Evolutionary conservation across 1,284 basidiomycete genomes (phyloP).

Genomic region (Ganoderma leucocontextum): DNA sequence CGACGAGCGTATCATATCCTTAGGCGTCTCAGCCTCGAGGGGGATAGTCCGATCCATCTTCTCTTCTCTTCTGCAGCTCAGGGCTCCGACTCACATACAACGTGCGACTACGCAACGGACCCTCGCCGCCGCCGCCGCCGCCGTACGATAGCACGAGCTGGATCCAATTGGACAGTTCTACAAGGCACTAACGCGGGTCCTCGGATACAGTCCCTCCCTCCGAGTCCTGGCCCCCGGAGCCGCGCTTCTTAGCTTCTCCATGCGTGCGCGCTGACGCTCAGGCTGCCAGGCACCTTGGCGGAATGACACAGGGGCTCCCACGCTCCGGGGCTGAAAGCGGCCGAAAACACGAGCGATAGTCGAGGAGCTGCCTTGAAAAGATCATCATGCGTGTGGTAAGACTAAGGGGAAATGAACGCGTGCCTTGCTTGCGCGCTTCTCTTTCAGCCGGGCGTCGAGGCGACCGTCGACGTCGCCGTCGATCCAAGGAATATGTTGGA

Average conservation of each 20-base stretch:
- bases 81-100: background rate
- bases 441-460: background rate
- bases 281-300: background rate
- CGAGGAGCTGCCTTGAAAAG: background rate
- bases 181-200: background rate
- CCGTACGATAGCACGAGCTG: background rate
- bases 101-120: background rate
- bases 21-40: background rate
- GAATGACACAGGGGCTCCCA: background rate
- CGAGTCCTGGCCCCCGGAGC: background rate
- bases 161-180: background rate
- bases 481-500: background rate
- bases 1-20: slow-evolving; percentile 1
- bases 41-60: background rate
- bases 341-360: background rate
- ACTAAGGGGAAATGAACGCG: background rate
- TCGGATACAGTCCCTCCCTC: background rate
- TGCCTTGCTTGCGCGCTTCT: background rate
- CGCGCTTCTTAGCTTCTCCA: background rate
- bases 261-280: background rate
- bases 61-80: no score
- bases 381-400: background rate
- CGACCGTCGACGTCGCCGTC: background rate
- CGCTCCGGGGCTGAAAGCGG: background rate
- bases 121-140: slow-evolving; percentile 1